Evolutionary conservation across 2,329 filamentous ascomycete genomes (phyloP).

Genomic region (Chaetomium strumarium): DNA sequence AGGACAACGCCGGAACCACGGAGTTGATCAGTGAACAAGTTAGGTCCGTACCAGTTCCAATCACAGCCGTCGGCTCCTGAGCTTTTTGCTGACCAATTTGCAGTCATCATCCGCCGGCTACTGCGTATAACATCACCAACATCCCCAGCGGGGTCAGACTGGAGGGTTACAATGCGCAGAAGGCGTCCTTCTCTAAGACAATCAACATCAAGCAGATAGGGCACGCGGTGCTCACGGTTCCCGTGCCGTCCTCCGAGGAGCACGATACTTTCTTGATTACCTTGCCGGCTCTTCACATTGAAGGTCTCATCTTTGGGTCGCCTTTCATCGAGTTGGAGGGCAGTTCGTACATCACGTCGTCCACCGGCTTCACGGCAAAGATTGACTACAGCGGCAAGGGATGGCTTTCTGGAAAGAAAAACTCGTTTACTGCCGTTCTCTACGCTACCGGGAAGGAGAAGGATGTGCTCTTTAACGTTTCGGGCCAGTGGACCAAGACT

Average conservation of each 20-base stretch:
- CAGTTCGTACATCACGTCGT: constrained; percentile 77
- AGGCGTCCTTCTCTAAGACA: constrained; percentile 87
- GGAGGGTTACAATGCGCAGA: constrained; percentile 93
- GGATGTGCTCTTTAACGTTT: constrained; percentile 70
- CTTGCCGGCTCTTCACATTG: constrained; percentile 85
- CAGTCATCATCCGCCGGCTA: constrained; percentile 92
- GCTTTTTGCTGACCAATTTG: constrained; percentile 2
- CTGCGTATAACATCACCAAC: constrained; percentile 90
- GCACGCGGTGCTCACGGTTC: constrained; percentile 75
- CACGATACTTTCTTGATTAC: constrained; percentile 81
- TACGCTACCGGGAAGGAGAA: constrained; percentile 67
- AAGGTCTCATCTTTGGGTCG: constrained; percentile 78
- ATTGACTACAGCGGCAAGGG: constrained; percentile 92
- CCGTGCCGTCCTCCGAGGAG: constrained; percentile 34
- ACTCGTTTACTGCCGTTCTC: constrained; percentile 72
- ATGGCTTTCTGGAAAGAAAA: constrained; percentile 95
- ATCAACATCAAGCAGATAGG: constrained; percentile 95
- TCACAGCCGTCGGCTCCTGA: background rate
- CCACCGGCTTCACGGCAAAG: constrained; percentile 78
- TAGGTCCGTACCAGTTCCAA: constrained; percentile 44
- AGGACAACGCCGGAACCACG: constrained; percentile 73
- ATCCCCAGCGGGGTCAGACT: constrained; percentile 70
- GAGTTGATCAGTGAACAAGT: constrained; percentile 92
- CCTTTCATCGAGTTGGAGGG: constrained; percentile 91
- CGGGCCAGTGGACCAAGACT: constrained; percentile 83